Evolutionary conservation across 2,329 filamentous ascomycete genomes (phyloP).

Genomic region (Geoglossum cookeanum): DNA sequence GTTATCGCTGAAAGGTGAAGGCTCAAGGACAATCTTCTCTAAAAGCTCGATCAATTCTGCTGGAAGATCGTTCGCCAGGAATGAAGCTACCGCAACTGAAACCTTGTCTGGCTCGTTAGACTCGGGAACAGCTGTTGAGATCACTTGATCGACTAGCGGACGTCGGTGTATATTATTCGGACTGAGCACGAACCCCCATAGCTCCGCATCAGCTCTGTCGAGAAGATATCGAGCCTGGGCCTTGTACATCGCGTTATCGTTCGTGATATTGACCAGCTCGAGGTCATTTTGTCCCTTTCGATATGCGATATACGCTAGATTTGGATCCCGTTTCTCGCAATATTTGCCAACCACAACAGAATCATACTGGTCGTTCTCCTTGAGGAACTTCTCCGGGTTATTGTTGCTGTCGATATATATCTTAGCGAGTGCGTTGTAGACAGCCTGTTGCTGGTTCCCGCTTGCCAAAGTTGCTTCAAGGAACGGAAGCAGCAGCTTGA

Average conservation of each 20-base stretch:
- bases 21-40: constrained; percentile 98
- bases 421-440: constrained; percentile 94
- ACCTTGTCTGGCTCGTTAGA: constrained; percentile 88
- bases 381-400: constrained; percentile 91
- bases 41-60: constrained; percentile 90
- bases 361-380: constrained; percentile 94
- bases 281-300: constrained; percentile 93
- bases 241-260: constrained; percentile 99
- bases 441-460: constrained; percentile 88
- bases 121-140: constrained; percentile 83
- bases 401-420: constrained; percentile 99
- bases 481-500: constrained; percentile 92
- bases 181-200: constrained; percentile 89
- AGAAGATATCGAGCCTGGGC: constrained; percentile 91
- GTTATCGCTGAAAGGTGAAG: constrained; percentile 97
- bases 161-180: constrained; percentile 91
- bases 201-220: constrained; percentile 71
- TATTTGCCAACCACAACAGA: constrained; percentile 87
- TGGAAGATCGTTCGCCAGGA: constrained; percentile 79
- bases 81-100: constrained; percentile 79
- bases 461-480: constrained; percentile 75
- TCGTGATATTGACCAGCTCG: constrained; percentile 92
- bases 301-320: constrained; percentile 87
- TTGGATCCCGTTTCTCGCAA: constrained; percentile 95
- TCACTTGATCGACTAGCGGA: constrained; percentile 89